phyloP scores from a whole-genome alignment of 192 early-diverging fungal species.

The Paraglomus brasilianum region DNA sequence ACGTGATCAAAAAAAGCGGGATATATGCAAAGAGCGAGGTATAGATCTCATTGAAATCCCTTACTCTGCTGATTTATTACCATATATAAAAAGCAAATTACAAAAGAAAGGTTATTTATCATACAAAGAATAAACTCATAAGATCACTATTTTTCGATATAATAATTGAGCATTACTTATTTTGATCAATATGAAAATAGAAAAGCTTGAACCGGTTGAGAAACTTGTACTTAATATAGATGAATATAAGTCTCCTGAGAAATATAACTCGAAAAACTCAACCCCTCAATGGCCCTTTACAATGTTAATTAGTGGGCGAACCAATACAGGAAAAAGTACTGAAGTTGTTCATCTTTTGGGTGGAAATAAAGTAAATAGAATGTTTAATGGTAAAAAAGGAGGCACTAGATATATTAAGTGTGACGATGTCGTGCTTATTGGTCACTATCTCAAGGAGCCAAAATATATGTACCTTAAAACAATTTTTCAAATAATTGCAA shows the following conservation, averaged over 20 bases:
- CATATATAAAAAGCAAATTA: not conserved
- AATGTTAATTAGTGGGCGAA: not conserved
- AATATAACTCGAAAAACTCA: not conserved
- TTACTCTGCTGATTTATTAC: not conserved
- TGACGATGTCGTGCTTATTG: not conserved
- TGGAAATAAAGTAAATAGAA: not conserved
- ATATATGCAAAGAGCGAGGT: not conserved
- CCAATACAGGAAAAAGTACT: constrained; percentile 3
- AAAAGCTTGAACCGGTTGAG: not conserved
- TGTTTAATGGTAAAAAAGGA: constrained; percentile 20
- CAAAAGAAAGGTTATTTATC: constrained; percentile 12
- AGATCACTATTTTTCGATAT: too few species aligned
- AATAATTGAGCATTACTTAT: too few species aligned
- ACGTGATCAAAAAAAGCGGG: constrained; percentile 10
- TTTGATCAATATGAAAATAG: not conserved
- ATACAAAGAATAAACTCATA: constrained; percentile 20
- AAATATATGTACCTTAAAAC: constrained; percentile 7
- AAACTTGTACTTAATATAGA: not conserved
- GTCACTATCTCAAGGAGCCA: not conserved
- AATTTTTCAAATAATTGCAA: constrained; percentile 1
- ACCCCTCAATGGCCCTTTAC: constrained; percentile 10
- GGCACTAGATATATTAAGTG: constrained; percentile 1
- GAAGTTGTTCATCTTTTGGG: not conserved
- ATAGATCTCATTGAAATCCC: constrained; percentile 8
- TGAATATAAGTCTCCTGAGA: not conserved